These are phyloP conservation scores for Mycena galericulata DNA, from an alignment of 768 basidiomycete species.

Conservation along the genomic window DNA sequence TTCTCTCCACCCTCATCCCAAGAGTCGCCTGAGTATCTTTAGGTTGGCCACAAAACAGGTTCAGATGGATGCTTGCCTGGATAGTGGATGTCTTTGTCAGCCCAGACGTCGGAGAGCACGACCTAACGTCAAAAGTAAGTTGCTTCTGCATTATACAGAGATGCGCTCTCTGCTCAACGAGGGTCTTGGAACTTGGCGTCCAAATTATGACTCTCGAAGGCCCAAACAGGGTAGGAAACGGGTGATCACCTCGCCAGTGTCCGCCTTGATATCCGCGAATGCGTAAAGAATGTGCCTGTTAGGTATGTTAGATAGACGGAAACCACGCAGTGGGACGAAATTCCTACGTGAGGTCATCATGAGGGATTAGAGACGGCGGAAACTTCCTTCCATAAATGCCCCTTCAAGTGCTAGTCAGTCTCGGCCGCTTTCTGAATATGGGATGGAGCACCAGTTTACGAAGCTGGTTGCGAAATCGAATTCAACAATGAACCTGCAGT, in stretches of 20 bases:
- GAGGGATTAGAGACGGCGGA: slow-evolving; percentile 87
- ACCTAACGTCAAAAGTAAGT: no score
- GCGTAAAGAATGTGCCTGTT: slow-evolving; percentile 94
- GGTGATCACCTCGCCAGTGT: slow-evolving; percentile 87
- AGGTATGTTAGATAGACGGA: slow-evolving; percentile 20
- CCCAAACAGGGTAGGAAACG: no score
- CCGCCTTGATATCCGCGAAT: slow-evolving; percentile 88
- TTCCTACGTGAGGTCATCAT: slow-evolving; percentile 87
- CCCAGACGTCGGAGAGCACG: slow-evolving; percentile 94
- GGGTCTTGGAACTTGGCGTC: no score
- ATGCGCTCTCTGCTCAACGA: no score
- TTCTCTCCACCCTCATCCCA: slow-evolving; percentile 95
- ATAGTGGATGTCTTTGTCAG: slow-evolving; percentile 97
- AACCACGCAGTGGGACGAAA: slow-evolving; percentile 2
- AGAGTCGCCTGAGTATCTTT: no score
- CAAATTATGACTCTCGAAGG: no score
- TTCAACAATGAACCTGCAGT: neutral
- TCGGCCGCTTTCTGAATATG: neutral
- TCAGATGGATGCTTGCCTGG: no score
- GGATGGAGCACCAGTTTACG: slow-evolving; percentile 72
- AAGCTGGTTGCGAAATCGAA: slow-evolving; percentile 58
- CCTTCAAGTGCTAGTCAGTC: slow-evolving; percentile 55
- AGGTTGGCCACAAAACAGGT: no score
- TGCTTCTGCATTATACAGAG: no score
- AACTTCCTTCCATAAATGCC: slow-evolving; percentile 96